These are phyloP conservation scores for Solanum corneliomulleri DNA, from an alignment of 257 asterid species.

Conservation along the genomic window DNA sequence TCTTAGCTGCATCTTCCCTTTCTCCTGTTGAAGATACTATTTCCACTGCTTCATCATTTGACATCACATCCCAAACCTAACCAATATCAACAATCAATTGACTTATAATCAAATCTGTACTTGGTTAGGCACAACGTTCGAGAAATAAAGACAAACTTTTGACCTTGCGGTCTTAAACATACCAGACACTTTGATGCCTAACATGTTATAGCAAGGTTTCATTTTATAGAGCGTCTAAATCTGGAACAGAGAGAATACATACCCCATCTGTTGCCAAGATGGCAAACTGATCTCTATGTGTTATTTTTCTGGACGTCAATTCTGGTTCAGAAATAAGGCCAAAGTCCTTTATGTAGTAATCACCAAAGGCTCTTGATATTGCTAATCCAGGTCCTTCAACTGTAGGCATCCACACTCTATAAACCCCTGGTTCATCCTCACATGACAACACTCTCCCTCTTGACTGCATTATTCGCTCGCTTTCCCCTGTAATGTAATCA, in stretches of 20 bases:
- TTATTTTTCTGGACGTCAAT: constrained; percentile 43
- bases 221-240: neutral
- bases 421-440: constrained; percentile 59
- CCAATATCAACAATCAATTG: neutral
- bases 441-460: constrained; percentile 38
- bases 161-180: neutral
- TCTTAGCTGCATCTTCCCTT: constrained; percentile 48
- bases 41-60: constrained; percentile 67
- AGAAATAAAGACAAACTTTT: neutral
- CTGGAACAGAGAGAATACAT: neutral
- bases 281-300: constrained; percentile 38
- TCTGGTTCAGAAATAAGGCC: constrained; percentile 81
- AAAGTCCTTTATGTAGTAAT: constrained; percentile 56
- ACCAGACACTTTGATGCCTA: neutral
- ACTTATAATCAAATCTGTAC: neutral
- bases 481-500: constrained; percentile 34
- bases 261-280: constrained; percentile 83
- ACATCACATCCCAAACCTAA: constrained; percentile 73
- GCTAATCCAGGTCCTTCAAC: constrained; percentile 71
- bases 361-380: constrained; percentile 74
- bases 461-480: constrained; percentile 51
- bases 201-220: neutral
- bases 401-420: constrained; percentile 72
- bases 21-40: constrained; percentile 34
- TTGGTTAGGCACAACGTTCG: neutral